Conservation (phyloP, 2,329 filamentous ascomycete species). For the Elsinoe australis region DNA sequence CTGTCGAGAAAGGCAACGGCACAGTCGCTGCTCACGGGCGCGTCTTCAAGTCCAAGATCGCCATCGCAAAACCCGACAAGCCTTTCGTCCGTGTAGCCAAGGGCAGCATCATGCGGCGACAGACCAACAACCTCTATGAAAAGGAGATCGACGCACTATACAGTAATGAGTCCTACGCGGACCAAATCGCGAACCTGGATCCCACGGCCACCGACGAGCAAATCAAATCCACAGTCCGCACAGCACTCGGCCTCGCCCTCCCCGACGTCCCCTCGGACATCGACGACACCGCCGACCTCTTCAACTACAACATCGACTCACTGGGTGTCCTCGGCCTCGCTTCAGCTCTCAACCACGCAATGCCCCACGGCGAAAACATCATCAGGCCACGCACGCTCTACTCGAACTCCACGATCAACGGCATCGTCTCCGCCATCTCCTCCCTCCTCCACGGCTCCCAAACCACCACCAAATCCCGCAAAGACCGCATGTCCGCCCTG, state of each 20-base stretch:
- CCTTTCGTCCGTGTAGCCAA: conserved; percentile 43
- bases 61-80: conserved; percentile 36
- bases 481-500: conserved; percentile 26
- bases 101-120: conserved; percentile 38
- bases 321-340: conserved; percentile 27
- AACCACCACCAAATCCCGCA: conserved; percentile 16
- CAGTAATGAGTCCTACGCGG: conserved; percentile 21
- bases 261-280: conserved; percentile 17
- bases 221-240: conserved; percentile 20
- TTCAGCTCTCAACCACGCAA: conserved; percentile 23
- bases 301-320: conserved; percentile 31
- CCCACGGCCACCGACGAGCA: conserved; percentile 11
- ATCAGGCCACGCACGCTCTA: conserved; percentile 29
- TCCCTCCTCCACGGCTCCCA: conserved; percentile 18
- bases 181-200: conserved; percentile 19
- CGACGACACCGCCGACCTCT: conserved; percentile 28
- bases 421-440: conserved; percentile 22
- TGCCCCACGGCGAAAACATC: conserved; percentile 19
- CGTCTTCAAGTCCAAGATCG: conserved; percentile 38
- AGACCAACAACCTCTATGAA: conserved; percentile 36
- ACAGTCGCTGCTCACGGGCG: conserved; percentile 36
- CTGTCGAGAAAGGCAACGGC: conserved; percentile 39
- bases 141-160: conserved; percentile 45
- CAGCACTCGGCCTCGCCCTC: conserved; percentile 19
- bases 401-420: conserved; percentile 27